These are phyloP conservation scores for Rhinocladiella similis DNA, from an alignment of 2,329 filamentous ascomycete species.

Conservation along the genomic window DNA sequence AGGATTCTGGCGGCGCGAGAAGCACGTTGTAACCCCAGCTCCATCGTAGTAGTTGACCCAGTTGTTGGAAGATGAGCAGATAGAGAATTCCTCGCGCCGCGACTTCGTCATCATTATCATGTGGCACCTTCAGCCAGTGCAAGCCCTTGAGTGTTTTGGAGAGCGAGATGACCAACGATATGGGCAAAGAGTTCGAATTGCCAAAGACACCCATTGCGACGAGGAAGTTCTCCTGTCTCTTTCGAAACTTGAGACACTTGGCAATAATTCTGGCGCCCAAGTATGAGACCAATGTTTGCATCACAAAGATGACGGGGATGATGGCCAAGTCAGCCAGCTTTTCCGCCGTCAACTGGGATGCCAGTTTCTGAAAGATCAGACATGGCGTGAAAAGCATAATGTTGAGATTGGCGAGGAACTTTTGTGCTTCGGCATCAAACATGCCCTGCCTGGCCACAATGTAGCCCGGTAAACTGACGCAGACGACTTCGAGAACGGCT, in stretches of 20 bases:
- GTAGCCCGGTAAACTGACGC: conserved; percentile 91
- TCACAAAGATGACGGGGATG: conserved; percentile 89
- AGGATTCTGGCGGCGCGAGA: conserved; percentile 74
- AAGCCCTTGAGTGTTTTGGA: conserved; percentile 89
- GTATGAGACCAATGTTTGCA: conserved; percentile 88
- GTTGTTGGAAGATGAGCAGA: conserved; percentile 93
- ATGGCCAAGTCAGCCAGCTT: conserved; percentile 88
- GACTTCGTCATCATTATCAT: conserved; percentile 94
- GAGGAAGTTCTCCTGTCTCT: conserved; percentile 88
- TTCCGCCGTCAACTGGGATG: conserved; percentile 86
- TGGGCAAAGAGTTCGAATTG: conserved; percentile 96
- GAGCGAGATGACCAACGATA: conserved; percentile 90
- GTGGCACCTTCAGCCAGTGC: conserved; percentile 88
- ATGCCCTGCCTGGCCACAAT: conserved; percentile 86
- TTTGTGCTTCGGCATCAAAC: conserved; percentile 94
- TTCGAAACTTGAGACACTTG: conserved; percentile 75
- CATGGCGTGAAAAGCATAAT: conserved; percentile 96
- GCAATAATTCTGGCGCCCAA: conserved; percentile 69
- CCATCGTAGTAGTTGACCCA: conserved; percentile 93
- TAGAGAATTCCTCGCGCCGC: conserved; percentile 92
- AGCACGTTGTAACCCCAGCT: conserved; percentile 97
- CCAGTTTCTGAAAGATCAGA: conserved; percentile 95
- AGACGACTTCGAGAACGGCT: conserved; percentile 92
- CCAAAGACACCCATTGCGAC: conserved; percentile 97
- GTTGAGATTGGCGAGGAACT: conserved; percentile 94